Conservation (phyloP, 495 filamentous ascomycete genomes). For the Collariella sp. region DNA sequence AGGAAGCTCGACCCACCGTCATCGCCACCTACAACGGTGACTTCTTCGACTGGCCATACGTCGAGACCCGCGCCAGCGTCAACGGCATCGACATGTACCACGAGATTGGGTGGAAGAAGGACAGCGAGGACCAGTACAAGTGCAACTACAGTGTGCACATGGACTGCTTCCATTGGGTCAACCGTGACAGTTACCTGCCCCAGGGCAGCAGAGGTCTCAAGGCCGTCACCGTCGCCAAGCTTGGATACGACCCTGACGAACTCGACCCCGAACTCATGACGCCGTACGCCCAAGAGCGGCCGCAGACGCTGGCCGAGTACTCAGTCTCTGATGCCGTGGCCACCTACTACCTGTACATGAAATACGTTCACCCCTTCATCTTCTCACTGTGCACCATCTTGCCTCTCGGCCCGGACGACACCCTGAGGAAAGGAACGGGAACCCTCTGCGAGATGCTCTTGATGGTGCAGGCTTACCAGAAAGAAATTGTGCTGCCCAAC, state of each 20-base stretch:
- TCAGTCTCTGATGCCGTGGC: conserved; percentile 98
- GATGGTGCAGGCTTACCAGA: conserved; percentile 95
- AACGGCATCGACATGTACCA: conserved; percentile 99
- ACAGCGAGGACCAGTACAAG: conserved; percentile 91
- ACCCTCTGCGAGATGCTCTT: conserved; percentile 98
- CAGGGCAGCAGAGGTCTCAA: conserved; percentile 97
- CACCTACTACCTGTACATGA: conserved; percentile 99
- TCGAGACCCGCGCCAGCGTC: conserved; percentile 84
- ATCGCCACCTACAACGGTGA: conserved; percentile 99
- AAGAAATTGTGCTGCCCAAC: conserved; percentile 88
- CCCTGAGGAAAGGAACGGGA: conserved; percentile 88
- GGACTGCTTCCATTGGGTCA: conserved; percentile 99
- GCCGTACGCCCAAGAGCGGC: conserved; percentile 80
- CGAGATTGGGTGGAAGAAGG: conserved; percentile 93
- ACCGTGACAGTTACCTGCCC: conserved; percentile 93
- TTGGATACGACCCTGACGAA: conserved; percentile 97
- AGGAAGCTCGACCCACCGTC: conserved; percentile 87
- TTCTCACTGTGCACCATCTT: conserved; percentile 97
- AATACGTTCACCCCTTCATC: conserved; percentile 99
- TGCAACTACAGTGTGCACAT: conserved; percentile 94
- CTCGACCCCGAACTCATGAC: conserved; percentile 98
- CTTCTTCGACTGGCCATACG: conserved; percentile 99
- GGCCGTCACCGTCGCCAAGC: conserved; percentile 92
- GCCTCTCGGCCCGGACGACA: conserved; percentile 86
- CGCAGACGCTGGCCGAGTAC: conserved; percentile 92